Conservation (phyloP, 169 alveolate genomes). For the Besnoitia besnoiti region DNA sequence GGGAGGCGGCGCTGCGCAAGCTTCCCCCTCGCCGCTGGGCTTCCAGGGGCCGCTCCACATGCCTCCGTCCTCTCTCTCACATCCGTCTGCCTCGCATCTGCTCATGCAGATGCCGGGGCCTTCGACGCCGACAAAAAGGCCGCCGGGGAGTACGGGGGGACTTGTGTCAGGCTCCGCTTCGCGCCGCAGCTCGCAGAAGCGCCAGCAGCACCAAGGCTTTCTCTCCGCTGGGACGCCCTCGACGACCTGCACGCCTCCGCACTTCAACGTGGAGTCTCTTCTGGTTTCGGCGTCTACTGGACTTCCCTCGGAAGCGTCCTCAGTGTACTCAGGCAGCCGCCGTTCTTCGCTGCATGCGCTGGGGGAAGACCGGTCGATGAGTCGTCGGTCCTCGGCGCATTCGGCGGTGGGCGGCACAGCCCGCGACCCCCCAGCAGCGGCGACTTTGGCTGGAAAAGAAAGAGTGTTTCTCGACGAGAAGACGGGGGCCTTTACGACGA, state of each 20-base stretch:
- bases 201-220: neutral
- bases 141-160: neutral
- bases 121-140: neutral
- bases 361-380: neutral
- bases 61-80: neutral
- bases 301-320: conserved; percentile 27
- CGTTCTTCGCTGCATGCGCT: neutral
- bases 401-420: neutral
- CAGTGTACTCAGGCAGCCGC: conserved; percentile 1
- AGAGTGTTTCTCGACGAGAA: neutral
- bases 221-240: neutral
- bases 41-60: neutral
- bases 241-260: conserved; percentile 9
- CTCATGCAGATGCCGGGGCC: neutral
- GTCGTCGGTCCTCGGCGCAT: conserved; percentile 33
- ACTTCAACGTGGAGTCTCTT: neutral
- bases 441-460: neutral
- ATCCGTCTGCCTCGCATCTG: neutral
- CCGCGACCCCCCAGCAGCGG: neutral
- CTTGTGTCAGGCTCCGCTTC: neutral
- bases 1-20: neutral
- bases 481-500: neutral
- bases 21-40: neutral
- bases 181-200: neutral
- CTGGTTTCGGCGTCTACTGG: conserved; percentile 14